A percentile compares a stretch with the other conserved stretches of the same genome.
Conservation (phyloP, 495 filamentous ascomycete species). For the Podospora pseudocomata region DNA sequence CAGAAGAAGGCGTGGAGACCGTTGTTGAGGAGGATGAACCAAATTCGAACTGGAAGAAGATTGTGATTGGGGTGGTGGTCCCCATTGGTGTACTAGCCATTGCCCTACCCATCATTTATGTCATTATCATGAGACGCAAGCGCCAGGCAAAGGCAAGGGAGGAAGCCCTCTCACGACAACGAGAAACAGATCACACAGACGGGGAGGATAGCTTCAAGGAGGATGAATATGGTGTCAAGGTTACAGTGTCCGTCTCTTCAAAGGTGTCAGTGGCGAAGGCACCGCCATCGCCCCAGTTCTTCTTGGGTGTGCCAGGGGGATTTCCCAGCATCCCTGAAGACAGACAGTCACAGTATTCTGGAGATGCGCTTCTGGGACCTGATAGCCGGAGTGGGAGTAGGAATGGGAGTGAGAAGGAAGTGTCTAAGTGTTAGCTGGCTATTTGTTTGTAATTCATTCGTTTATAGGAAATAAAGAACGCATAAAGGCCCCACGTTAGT, state of each 20-base stretch:
- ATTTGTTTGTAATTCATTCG: not conserved
- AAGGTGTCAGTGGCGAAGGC: conserved; percentile 9
- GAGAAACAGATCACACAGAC: conserved; percentile 3
- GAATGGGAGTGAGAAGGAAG: not conserved
- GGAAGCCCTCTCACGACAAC: too few species aligned
- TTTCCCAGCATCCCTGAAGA: conserved; percentile 8
- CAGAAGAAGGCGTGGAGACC: not conserved
- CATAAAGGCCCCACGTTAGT: too few species aligned
- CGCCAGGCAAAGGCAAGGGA: not conserved
- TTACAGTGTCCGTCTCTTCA: conserved; percentile 15
- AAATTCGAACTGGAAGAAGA: conserved; percentile 5
- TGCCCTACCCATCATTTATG: not conserved
- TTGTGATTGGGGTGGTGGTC: conserved; percentile 14
- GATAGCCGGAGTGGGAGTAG: not conserved
- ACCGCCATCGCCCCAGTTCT: conserved; percentile 11
- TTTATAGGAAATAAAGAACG: too few species aligned
- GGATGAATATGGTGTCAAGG: conserved; percentile 18
- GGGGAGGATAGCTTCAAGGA: conserved; percentile 9
- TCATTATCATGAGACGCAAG: conserved; percentile 5
- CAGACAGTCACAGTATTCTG: conserved; percentile 9
- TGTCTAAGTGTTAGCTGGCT: not conserved
- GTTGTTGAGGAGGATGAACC: not conserved
- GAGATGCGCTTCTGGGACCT: not conserved
- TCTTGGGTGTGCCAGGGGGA: conserved; percentile 11
- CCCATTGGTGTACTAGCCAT: conserved; percentile 13